phyloP scores from a whole-genome alignment of 2,329 filamentous ascomycete genomes.

The Sphaceloma murrayae region DNA sequence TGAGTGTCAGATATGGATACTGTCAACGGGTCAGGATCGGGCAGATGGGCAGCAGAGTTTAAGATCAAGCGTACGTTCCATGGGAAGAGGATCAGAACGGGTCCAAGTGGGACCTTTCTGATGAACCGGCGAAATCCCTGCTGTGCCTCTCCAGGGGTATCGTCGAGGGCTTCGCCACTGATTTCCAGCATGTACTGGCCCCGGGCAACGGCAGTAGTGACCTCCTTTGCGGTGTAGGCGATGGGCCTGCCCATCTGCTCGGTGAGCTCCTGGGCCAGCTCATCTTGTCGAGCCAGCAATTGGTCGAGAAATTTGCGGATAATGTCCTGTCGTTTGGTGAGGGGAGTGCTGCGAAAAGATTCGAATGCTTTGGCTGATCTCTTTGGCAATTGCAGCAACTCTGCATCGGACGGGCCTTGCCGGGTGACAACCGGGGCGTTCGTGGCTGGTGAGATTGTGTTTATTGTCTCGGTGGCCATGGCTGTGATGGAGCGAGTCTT shows the following conservation, averaged over 20 bases:
- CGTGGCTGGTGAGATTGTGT: constrained; percentile 82
- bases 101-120: constrained; percentile 76
- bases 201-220: constrained; percentile 74
- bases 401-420: constrained; percentile 59
- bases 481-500: constrained; percentile 17
- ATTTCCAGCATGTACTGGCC: constrained; percentile 80
- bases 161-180: constrained; percentile 65
- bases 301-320: constrained; percentile 69
- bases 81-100: constrained; percentile 80
- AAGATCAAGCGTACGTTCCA: constrained; percentile 68
- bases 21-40: constrained; percentile 32
- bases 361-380: constrained; percentile 66
- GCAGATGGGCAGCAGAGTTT: constrained; percentile 4
- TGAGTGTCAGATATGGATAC: constrained; percentile 90
- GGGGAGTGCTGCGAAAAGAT: constrained; percentile 62
- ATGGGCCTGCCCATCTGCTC: constrained; percentile 95
- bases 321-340: constrained; percentile 68
- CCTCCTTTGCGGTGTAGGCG: constrained; percentile 71
- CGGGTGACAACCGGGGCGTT: constrained; percentile 75
- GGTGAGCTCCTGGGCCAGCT: constrained; percentile 73
- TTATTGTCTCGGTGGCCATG: constrained; percentile 49
- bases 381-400: constrained; percentile 62
- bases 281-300: constrained; percentile 63
- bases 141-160: constrained; percentile 74
- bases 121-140: constrained; percentile 86